A percentile compares a stretch with the other conserved stretches of the same genome.
Evolutionary conservation across 2,329 filamentous ascomycete genomes (phyloP).

Genomic region (Fusarium ambrosium): DNA sequence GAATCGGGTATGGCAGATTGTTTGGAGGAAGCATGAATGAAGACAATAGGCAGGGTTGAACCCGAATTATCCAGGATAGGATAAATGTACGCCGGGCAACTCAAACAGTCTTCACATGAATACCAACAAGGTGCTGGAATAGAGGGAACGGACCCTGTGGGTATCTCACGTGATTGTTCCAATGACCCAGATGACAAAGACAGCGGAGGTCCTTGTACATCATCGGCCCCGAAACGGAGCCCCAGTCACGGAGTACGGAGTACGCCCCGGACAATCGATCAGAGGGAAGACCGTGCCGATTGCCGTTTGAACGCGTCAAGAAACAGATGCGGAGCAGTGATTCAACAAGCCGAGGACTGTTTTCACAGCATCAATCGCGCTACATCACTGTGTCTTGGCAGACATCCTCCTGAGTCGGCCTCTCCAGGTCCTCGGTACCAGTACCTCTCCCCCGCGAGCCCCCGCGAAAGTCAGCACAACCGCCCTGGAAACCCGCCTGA

Average conservation of each 20-base stretch:
- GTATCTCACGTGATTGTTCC: conserved; percentile 21
- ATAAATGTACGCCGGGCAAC: neutral
- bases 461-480: conserved; percentile 25
- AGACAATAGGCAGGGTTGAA: neutral
- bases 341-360: neutral
- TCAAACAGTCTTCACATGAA: neutral
- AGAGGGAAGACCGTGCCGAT: conserved; percentile 19
- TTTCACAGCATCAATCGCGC: neutral
- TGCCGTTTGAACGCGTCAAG: conserved; percentile 1
- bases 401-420: conserved; percentile 22
- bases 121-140: neutral
- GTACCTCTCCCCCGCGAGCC: conserved; percentile 33
- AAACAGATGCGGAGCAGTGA: conserved; percentile 11
- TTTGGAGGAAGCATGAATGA: neutral
- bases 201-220: conserved; percentile 27
- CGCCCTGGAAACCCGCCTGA: neutral
- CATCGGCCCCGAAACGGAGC: conserved; percentile 31
- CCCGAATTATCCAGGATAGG: neutral
- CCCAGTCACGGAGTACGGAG: conserved; percentile 33
- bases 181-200: conserved; percentile 33
- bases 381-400: conserved; percentile 8
- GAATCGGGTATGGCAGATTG: neutral
- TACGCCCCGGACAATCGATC: conserved; percentile 35
- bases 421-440: conserved; percentile 40
- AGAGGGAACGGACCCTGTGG: neutral